Percentiles rank a stretch among this genome's conserved stretches.
These are phyloP conservation scores for Leptographium radiaticola DNA, from an alignment of 2,329 filamentous ascomycete species.

Conservation along the genomic window DNA sequence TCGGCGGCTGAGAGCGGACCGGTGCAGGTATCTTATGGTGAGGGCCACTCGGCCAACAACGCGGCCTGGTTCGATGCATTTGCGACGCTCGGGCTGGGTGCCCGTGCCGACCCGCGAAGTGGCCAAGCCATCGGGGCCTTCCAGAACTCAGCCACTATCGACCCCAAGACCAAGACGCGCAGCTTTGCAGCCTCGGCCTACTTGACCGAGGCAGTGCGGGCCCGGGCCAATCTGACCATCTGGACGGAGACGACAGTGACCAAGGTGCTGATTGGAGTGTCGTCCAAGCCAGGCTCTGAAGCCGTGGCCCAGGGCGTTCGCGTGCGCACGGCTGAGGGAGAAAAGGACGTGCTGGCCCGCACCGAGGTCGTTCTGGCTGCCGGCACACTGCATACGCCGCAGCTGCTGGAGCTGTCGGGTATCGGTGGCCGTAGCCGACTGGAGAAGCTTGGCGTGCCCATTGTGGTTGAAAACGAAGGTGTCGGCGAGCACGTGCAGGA, in stretches of 20 bases:
- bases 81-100: constrained; percentile 18
- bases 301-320: constrained; percentile 13
- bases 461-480: constrained; percentile 27
- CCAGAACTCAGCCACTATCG: constrained; percentile 8
- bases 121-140: constrained; percentile 3
- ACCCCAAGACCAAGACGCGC: constrained; percentile 7
- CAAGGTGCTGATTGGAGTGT: constrained; percentile 11
- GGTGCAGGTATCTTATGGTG: constrained; percentile 23
- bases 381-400: constrained; percentile 23
- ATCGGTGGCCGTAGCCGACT: constrained; percentile 28
- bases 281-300: not conserved
- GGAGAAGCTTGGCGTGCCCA: constrained; percentile 21
- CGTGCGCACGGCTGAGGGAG: constrained; percentile 9
- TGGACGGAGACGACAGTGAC: constrained; percentile 14
- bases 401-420: constrained; percentile 22
- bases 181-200: constrained; percentile 9
- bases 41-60: constrained; percentile 19
- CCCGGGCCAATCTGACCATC: constrained; percentile 8
- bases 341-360: not conserved
- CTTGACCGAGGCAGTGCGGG: constrained; percentile 3
- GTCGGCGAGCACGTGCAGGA: constrained; percentile 34
- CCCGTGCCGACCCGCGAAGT: constrained; percentile 19
- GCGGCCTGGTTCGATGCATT: constrained; percentile 25
- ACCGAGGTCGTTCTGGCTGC: constrained; percentile 29
- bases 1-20: constrained; percentile 17